Percentiles rank a stretch among this genome's conserved stretches.
phyloP scores from a whole-genome alignment of 2,329 filamentous ascomycete genomes.

The Alternaria burnsii region DNA sequence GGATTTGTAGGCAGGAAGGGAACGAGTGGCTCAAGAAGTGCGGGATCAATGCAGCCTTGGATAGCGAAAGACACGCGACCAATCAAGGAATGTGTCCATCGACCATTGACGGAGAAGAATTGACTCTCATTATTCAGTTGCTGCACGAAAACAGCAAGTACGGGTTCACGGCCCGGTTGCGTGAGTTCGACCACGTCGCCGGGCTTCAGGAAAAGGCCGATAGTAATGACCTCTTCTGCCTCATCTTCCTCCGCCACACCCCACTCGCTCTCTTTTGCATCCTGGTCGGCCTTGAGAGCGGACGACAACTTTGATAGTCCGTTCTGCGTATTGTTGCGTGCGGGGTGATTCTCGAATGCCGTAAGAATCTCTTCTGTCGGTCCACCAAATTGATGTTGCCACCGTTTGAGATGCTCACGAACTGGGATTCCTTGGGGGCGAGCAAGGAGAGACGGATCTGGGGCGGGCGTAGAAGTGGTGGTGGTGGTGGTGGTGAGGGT shows the following conservation, averaged over 20 bases:
- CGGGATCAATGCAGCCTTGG: slow-evolving; percentile 57
- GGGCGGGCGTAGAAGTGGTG: slow-evolving; percentile 8
- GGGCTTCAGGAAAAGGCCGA: slow-evolving; percentile 50
- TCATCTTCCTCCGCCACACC: slow-evolving; percentile 31
- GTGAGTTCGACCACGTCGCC: slow-evolving; percentile 61
- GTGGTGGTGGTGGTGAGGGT: slow-evolving; percentile 7
- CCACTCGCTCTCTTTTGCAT: slow-evolving; percentile 30
- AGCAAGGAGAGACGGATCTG: slow-evolving; percentile 25
- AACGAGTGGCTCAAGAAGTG: slow-evolving; percentile 57
- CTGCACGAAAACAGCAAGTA: slow-evolving; percentile 61
- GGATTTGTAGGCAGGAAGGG: slow-evolving; percentile 60
- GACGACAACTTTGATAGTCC: slow-evolving; percentile 32
- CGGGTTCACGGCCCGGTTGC: slow-evolving; percentile 47
- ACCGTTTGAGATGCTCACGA: slow-evolving; percentile 46
- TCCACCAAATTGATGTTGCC: slow-evolving; percentile 55
- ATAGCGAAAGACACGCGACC: slow-evolving; percentile 59
- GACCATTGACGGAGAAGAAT: slow-evolving; percentile 61
- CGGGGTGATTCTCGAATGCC: slow-evolving; percentile 44
- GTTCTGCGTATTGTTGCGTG: slow-evolving; percentile 35
- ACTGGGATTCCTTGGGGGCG: slow-evolving; percentile 29
- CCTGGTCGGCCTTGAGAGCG: slow-evolving; percentile 35
- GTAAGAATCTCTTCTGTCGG: slow-evolving; percentile 40
- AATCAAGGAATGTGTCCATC: slow-evolving; percentile 55
- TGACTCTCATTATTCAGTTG: slow-evolving; percentile 53
- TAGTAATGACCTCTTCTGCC: slow-evolving; percentile 44